Evolutionary conservation across 2,329 filamentous ascomycete genomes (phyloP).

Genomic region (Monilinia vaccinii-corymbosi): DNA sequence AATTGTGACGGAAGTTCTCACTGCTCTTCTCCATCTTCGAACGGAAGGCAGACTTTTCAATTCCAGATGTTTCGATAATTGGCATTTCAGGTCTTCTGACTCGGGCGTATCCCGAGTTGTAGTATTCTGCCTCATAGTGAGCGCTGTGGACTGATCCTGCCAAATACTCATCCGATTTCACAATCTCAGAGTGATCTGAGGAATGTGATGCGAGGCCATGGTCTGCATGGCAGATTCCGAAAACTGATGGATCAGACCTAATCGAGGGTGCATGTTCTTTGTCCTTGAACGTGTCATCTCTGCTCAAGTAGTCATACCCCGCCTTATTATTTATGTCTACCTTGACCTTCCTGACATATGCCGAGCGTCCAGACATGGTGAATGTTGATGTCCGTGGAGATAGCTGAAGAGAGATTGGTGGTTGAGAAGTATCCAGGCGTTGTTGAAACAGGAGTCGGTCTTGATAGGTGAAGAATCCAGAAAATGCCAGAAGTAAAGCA

Average conservation of each 20-base stretch:
- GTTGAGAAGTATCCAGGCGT: not conserved
- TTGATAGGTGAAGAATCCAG: not conserved
- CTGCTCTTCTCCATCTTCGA: slow-evolving; percentile 7
- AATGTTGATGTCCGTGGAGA: not conserved
- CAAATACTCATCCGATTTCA: not conserved
- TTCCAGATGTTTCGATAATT: slow-evolving; percentile 7
- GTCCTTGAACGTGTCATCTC: slow-evolving; percentile 1
- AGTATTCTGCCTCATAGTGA: not conserved
- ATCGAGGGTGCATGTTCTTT: not conserved
- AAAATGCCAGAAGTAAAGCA: not conserved
- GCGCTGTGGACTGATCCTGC: not conserved
- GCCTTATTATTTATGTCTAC: slow-evolving; percentile 32
- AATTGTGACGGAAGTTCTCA: slow-evolving; percentile 5
- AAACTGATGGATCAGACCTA: slow-evolving; percentile 4
- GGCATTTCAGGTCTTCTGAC: slow-evolving; percentile 8
- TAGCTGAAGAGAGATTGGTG: not conserved
- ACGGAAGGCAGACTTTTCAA: slow-evolving; percentile 5
- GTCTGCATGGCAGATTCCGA: not conserved
- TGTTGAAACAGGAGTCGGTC: not conserved
- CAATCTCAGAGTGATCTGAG: not conserved
- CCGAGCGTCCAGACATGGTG: slow-evolving; percentile 47
- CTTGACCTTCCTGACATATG: slow-evolving; percentile 48
- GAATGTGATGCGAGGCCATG: not conserved
- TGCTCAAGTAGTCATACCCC: slow-evolving; percentile 5
- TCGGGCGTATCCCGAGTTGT: slow-evolving; percentile 3